Base-by-base conservation (phyloP, 2,329 filamentous ascomycete genomes). In the Aspergillus sp. region DNA sequence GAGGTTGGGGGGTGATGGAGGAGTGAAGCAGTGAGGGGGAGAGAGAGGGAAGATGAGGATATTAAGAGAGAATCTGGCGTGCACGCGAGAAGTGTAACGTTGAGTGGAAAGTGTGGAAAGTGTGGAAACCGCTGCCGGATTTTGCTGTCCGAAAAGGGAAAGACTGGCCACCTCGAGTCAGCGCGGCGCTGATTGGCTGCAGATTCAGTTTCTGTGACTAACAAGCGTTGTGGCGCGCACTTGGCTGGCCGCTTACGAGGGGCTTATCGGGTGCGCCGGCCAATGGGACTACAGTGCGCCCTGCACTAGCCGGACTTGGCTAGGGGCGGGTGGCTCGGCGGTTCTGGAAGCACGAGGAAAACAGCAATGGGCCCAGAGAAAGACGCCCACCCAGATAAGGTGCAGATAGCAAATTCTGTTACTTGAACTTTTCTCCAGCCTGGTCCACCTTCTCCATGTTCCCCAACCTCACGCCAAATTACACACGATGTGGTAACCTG, bases 181-280 rank as follows among this genome's bases (percentile, higher is more conserved):
- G 3, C n/a, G 14, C n/a, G 27, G 7, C 6, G 1, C n/a, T 33
- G 27, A 49, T 48, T 48, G 49, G 55, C 19, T 6, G 2, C 2
- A 3, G 37, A 23, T 40, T 39, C 24, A 43, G 51, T 45, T 50
- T 55, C 50, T 41, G 56, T 58, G 56, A 58, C 56, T 58, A 58
- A 58, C 31, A 58, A 58, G 56, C 46, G 47, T 55, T 55, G 56
- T 58, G 56, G 56, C 51, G 52, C 31, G 47, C 21, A 7, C 21
- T 45, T 48, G 51, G 47, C 21, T 21, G 40, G 40, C 51, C 24
- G 43, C 19, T 11, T 3, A 23, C 27, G 37, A 23, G 43, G 52
- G 52, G 43, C 52, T 54, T 54, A 47, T 54, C 52, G 37, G 24
- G 21, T 2, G 0, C 2, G 3, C 15, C 33, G 11, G 44, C 52